Conservation (phyloP, 768 basidiomycete species). For the Russula vinacea region DNA sequence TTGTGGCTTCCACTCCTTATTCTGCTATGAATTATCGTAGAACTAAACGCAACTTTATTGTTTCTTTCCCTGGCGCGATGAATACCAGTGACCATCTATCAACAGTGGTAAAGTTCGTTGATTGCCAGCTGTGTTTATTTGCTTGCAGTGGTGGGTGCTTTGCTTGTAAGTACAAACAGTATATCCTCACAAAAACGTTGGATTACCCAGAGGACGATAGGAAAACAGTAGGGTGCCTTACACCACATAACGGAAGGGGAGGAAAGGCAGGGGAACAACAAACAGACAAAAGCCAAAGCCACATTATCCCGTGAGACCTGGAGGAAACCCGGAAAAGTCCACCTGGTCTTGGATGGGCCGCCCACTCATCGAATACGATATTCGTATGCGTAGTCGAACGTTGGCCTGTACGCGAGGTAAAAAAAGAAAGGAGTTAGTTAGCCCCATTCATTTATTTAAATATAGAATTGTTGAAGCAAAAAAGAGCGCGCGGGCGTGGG, state of each 20-base stretch:
- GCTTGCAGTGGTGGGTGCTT: background rate
- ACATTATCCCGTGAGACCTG: constrained; percentile 54
- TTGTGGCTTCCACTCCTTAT: too few species aligned
- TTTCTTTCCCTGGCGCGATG: too few species aligned
- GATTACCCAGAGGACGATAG: constrained; percentile 1
- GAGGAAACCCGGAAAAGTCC: constrained; percentile 89
- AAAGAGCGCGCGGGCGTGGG: background rate
- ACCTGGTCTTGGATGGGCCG: constrained; percentile 84
- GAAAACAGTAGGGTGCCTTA: background rate
- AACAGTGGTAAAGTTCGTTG: too few species aligned
- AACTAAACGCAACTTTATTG: too few species aligned
- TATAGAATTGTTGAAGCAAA: too few species aligned
- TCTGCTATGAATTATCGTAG: too few species aligned
- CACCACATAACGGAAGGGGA: background rate
- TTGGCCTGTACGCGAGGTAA: constrained; percentile 53
- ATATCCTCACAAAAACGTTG: background rate
- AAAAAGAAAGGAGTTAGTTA: background rate
- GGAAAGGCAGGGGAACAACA: background rate
- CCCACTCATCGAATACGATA: constrained; percentile 71
- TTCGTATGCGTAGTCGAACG: constrained; percentile 79
- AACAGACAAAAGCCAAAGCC: background rate
- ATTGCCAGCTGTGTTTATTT: background rate
- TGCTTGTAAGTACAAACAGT: constrained; percentile 2
- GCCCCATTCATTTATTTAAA: too few species aligned
- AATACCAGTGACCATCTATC: too few species aligned